Percentiles rank a stretch among this genome's conserved stretches.
Evolutionary conservation across 2,329 filamentous ascomycete genomes (phyloP).

Genomic region (Ceratocystis albifundus): DNA sequence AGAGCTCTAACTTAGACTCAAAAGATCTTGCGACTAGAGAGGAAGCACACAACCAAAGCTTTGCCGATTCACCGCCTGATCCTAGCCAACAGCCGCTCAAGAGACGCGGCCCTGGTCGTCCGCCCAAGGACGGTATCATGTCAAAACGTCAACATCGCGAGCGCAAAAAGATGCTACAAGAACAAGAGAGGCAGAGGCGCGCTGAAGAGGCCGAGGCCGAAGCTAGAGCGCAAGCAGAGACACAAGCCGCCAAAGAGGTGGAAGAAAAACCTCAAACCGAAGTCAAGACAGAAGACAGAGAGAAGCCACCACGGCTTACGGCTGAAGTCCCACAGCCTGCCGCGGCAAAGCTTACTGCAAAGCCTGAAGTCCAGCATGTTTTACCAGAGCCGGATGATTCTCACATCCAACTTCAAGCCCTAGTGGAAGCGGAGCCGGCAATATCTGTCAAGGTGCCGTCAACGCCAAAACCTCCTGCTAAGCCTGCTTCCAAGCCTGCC

Average conservation of each 20-base stretch:
- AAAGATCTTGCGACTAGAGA: neutral
- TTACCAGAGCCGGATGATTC: constrained; percentile 18
- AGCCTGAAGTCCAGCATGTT: neutral
- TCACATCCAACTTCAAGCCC: constrained; percentile 16
- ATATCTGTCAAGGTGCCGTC: neutral
- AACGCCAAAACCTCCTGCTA: neutral
- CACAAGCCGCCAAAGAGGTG: neutral
- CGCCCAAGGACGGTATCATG: constrained; percentile 73
- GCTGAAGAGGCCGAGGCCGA: constrained; percentile 10
- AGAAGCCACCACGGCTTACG: neutral
- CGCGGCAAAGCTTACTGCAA: neutral
- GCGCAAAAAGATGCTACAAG: constrained; percentile 43
- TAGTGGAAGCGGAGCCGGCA: constrained; percentile 18
- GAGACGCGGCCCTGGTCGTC: constrained; percentile 66
- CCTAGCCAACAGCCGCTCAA: constrained; percentile 32
- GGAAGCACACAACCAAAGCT: constrained; percentile 29
- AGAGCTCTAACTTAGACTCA: neutral
- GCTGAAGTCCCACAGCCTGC: neutral
- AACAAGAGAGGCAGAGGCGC: constrained; percentile 31
- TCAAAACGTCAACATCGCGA: constrained; percentile 62
- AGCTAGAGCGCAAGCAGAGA: neutral
- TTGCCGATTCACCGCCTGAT: constrained; percentile 25
- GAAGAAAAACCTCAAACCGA: constrained; percentile 7
- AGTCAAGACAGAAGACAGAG: neutral
- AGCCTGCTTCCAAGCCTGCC: neutral